Conservation (phyloP, 495 filamentous ascomycete genomes). For the Letharia lupina region DNA sequence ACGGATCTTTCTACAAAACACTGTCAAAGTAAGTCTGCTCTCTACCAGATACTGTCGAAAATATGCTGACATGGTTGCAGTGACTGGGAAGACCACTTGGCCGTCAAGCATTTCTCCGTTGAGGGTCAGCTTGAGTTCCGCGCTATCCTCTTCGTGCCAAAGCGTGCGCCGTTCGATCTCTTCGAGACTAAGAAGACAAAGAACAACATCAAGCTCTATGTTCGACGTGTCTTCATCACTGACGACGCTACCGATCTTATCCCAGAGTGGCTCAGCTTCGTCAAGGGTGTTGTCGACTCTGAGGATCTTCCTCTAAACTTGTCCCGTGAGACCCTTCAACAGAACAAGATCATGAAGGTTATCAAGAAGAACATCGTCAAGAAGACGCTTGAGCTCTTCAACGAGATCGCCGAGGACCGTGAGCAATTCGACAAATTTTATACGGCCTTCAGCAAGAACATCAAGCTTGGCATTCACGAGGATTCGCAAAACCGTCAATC, state of each 20-base stretch:
- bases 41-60: neutral
- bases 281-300: slow-evolving; percentile 99
- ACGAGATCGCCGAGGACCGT: slow-evolving; percentile 96
- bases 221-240: slow-evolving; percentile 99
- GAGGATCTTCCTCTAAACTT: slow-evolving; percentile 98
- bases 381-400: slow-evolving; percentile 99
- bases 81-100: slow-evolving; percentile 99
- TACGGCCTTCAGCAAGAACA: slow-evolving; percentile 98
- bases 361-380: slow-evolving; percentile 99
- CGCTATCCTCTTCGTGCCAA: slow-evolving; percentile 97
- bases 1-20: slow-evolving; percentile 98
- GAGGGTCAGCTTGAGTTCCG: slow-evolving; percentile 99
- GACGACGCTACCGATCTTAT: slow-evolving; percentile 98
- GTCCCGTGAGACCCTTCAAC: slow-evolving; percentile 99
- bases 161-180: slow-evolving; percentile 98
- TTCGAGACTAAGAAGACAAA: slow-evolving; percentile 99
- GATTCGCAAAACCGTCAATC: slow-evolving; percentile 90
- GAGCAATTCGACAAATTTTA: slow-evolving; percentile 99
- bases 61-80: slow-evolving; percentile 19
- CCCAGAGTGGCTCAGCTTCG: slow-evolving; percentile 96
- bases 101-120: slow-evolving; percentile 99
- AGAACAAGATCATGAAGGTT: slow-evolving; percentile 99
- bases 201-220: slow-evolving; percentile 99
- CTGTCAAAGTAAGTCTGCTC: slow-evolving; percentile 61
- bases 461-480: slow-evolving; percentile 99